A percentile compares a stretch with the other conserved stretches of the same genome.
Evolutionary conservation across 441 rosid genomes (phyloP).

Genomic region (Aquilaria agallochum): DNA sequence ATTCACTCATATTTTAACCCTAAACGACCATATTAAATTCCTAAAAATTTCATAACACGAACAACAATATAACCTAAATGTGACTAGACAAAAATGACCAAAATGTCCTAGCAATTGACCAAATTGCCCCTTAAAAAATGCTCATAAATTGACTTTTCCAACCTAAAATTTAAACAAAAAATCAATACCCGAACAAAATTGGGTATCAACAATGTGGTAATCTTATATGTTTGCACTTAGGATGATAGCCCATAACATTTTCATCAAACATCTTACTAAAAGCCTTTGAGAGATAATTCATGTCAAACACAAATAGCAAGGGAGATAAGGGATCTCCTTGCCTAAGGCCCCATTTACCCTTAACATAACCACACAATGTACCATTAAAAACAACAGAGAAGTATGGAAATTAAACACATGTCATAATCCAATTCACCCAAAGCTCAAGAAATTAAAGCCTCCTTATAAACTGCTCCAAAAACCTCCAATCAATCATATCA

Average conservation of each 20-base stretch:
- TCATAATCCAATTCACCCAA: not conserved
- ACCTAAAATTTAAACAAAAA: no score
- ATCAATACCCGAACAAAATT: no score
- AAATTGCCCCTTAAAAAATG: no score
- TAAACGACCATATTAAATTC: no score
- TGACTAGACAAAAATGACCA: no score
- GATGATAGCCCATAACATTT: not conserved
- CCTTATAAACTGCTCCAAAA: not conserved
- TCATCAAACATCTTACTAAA: not conserved
- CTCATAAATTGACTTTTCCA: no score
- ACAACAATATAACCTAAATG: no score
- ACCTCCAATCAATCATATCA: not conserved
- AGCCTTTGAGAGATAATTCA: not conserved
- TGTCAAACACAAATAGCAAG: no score
- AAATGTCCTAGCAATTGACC: no score
- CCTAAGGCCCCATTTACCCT: not conserved
- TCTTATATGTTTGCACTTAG: not conserved
- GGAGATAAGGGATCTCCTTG: not conserved
- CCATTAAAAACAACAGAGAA: not conserved
- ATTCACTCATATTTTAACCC: no score
- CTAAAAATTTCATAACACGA: no score
- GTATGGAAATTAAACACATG: not conserved
- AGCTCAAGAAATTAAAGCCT: not conserved
- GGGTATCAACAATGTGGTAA: not conserved
- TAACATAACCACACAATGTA: no score